A percentile compares a stretch with the other conserved stretches of the same genome.
Conservation (phyloP, 2,329 filamentous ascomycete species). For the Fusarium siculi region DNA sequence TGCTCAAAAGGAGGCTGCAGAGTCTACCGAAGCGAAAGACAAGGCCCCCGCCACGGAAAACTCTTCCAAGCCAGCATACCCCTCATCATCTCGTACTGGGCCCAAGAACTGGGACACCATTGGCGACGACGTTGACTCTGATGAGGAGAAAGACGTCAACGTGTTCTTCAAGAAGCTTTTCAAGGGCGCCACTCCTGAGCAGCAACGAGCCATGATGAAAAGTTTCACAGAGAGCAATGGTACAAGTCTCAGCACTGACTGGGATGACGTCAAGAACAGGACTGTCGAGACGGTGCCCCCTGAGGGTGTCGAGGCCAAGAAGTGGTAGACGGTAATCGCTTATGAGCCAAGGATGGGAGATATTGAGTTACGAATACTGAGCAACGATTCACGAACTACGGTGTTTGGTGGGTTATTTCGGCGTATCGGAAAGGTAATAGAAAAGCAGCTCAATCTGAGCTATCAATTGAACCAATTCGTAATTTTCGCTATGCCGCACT, state of each 20-base stretch:
- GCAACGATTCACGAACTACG: constrained; percentile 14
- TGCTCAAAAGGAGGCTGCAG: neutral
- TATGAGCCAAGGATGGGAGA: neutral
- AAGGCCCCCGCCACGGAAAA: constrained; percentile 7
- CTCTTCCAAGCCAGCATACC: constrained; percentile 64
- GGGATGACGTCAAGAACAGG: constrained; percentile 80
- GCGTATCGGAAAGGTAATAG: constrained; percentile 31
- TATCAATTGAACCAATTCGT: constrained; percentile 1
- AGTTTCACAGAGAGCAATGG: constrained; percentile 95
- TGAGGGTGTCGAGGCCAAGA: constrained; percentile 80
- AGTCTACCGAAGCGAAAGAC: constrained; percentile 11
- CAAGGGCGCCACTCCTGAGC: constrained; percentile 79
- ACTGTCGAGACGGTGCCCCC: constrained; percentile 79
- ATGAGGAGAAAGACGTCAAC: constrained; percentile 73
- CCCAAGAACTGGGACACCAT: constrained; percentile 94
- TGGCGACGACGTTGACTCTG: constrained; percentile 64
- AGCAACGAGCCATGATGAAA: constrained; percentile 96
- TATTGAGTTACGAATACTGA: neutral
- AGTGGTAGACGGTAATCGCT: constrained; percentile 58
- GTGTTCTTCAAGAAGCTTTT: constrained; percentile 93
- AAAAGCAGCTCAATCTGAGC: constrained; percentile 13
- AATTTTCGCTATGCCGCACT: constrained; percentile 16
- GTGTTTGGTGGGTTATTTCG: constrained; percentile 5
- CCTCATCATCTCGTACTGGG: constrained; percentile 84
- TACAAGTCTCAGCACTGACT: constrained; percentile 91